Evolutionary conservation across 192 early-diverging fungal genomes (phyloP), one percentile per base, ranked within the genome.

Genomic region (Entomortierella lignicola): DNA sequence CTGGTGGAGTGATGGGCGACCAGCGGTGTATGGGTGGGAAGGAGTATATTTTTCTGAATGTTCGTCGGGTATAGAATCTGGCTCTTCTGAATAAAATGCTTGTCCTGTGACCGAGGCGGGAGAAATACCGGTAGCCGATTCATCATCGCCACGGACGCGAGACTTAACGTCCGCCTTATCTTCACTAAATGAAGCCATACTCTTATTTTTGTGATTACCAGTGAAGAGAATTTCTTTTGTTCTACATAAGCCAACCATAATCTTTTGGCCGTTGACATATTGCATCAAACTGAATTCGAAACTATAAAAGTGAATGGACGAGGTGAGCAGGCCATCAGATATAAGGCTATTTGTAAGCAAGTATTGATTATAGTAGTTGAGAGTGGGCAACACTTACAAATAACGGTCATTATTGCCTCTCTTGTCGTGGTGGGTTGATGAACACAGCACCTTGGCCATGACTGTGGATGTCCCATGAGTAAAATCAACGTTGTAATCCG

Each of bases 161-260:
- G 75, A 56, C 39, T 69, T 77, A 32, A 26, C n/a, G 2, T 77
- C 74, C 13, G 21, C 60, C 51, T 79, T 79, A 32, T 79, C 75
- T 27, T 79, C 75, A 32, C 68, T 79, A 44, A 70, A 79, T n/a
- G 75, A 79, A 6, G 75, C 75, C 75, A 79, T 79, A 42, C 67
- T 69, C 57, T 79, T 79, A 60, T 79, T 79, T 42, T 79, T 79
- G 32, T 79, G 75, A 42, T 79, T 79, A 53, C 75, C 75, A 7
- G 75, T 79, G 23, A 79, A 79, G 18, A 79, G 47, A 42, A 79
- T 79, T 20, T 79, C 75, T 32, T 79, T 79, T 31, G 75, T 79
- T 57, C 75, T 64, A 34, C 75, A 79, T 18, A 67, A 79, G 39
- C 68, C 75, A 15, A 79, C 68, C 4, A 29, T 67, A 25, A 79